These are phyloP conservation scores for Cryphonectria parasitica DNA, from an alignment of 2,329 filamentous ascomycete genomes.

Conservation along the genomic window DNA sequence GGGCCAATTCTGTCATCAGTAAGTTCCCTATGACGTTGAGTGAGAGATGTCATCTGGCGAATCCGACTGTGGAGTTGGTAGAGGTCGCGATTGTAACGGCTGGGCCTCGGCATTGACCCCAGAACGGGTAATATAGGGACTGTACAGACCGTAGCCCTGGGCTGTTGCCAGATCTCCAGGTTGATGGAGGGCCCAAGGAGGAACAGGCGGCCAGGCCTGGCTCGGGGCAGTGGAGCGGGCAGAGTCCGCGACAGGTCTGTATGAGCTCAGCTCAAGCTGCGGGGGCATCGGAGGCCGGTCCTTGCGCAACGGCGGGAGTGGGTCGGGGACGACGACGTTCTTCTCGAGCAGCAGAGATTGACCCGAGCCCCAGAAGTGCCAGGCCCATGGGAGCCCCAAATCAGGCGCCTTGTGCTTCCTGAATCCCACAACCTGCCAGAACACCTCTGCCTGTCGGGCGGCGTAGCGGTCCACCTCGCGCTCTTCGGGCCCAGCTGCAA, in stretches of 20 bases:
- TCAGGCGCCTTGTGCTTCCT: no score
- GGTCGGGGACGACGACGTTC: background rate
- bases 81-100: no score
- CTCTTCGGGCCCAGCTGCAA: background rate
- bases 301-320: background rate
- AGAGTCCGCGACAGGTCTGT: background rate
- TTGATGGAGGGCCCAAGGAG: background rate
- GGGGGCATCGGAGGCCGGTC: background rate
- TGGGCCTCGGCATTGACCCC: no score
- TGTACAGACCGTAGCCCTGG: no score
- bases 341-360: background rate
- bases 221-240: background rate
- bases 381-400: background rate
- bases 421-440: background rate
- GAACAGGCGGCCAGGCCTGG: background rate
- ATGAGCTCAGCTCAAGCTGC: background rate
- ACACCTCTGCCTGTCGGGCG: background rate
- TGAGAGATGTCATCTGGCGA: no score
- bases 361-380: constrained; percentile 5
- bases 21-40: no score
- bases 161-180: background rate
- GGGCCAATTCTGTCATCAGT: no score
- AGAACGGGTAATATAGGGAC: no score
- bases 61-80: no score
- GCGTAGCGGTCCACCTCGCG: background rate